Conservation (phyloP, 768 basidiomycete species). For the Rhizopogon vesiculosus region DNA sequence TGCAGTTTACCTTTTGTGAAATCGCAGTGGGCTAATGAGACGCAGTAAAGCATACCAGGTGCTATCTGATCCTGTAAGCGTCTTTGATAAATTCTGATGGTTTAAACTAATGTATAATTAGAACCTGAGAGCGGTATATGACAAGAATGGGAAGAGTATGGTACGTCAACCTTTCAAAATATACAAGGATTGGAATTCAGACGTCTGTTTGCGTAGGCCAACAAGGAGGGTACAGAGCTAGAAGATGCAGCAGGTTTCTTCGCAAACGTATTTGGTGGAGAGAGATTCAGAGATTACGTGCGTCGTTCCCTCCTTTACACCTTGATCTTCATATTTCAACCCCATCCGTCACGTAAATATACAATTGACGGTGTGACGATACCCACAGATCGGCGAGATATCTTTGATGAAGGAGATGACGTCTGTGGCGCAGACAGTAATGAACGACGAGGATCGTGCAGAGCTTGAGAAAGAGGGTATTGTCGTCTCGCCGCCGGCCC, state of each 20-base stretch:
- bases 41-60: conserved; percentile 93
- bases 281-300: conserved; percentile 86
- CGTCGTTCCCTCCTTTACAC: conserved; percentile 26
- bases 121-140: conserved; percentile 86
- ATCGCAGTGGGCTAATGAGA: conserved; percentile 6
- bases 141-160: conserved; percentile 92
- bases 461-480: conserved; percentile 75
- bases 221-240: conserved; percentile 79
- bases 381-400: conserved; percentile 87
- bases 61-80: conserved; percentile 71
- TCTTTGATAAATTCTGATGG: conserved; percentile 5
- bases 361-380: too few species aligned
- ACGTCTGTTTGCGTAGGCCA: conserved; percentile 37
- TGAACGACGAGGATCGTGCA: conserved; percentile 89
- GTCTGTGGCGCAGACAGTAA: conserved; percentile 77
- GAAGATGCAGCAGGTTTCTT: conserved; percentile 96
- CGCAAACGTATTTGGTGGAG: conserved; percentile 93
- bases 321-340: not conserved
- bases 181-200: conserved; percentile 5
- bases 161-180: conserved; percentile 34
- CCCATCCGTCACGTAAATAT: not conserved
- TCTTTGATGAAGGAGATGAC: conserved; percentile 94
- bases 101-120: conserved; percentile 17
- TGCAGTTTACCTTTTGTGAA: not conserved
- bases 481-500: conserved; percentile 16